Conservation (phyloP, 23 red algal species). For the Gracilaria vermiculophylla region DNA sequence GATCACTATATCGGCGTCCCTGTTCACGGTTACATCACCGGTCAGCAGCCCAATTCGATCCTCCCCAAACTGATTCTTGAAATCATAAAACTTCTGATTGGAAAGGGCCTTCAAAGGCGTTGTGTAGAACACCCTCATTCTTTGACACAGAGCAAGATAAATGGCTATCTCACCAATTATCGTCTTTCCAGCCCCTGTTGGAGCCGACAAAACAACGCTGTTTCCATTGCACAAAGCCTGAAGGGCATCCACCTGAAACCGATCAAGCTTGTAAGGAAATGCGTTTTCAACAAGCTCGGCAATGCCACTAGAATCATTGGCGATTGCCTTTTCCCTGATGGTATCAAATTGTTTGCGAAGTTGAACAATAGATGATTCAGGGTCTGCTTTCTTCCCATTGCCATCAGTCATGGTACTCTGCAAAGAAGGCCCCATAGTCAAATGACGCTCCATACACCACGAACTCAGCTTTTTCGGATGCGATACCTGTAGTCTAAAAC, state of each 20-base stretch:
- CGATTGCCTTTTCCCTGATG: not conserved
- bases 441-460: not conserved
- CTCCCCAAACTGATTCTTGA: constrained; percentile 71
- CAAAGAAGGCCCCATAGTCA: not conserved
- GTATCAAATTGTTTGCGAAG: not conserved
- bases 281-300: not conserved
- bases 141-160: constrained; percentile 65
- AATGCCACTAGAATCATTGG: not conserved
- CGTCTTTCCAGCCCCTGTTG: constrained; percentile 96
- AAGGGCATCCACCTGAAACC: constrained; percentile 79
- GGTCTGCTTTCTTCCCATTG: not conserved
- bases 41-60: constrained; percentile 84
- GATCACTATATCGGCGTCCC: constrained; percentile 83
- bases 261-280: constrained; percentile 82
- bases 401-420: not conserved
- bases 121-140: constrained; percentile 90
- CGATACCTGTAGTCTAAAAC: not conserved
- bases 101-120: constrained; percentile 97
- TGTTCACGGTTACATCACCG: constrained; percentile 81
- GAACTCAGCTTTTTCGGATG: not conserved
- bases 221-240: constrained; percentile 23
- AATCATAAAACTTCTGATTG: constrained; percentile 98
- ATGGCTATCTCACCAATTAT: constrained; percentile 88
- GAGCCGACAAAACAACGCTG: constrained; percentile 84
- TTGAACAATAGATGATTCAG: constrained; percentile 10